Evolutionary conservation across 129 eudicot species (phyloP), one percentile per base, ranked within the genome.

Genomic region (Cynara cardunculus): DNA sequence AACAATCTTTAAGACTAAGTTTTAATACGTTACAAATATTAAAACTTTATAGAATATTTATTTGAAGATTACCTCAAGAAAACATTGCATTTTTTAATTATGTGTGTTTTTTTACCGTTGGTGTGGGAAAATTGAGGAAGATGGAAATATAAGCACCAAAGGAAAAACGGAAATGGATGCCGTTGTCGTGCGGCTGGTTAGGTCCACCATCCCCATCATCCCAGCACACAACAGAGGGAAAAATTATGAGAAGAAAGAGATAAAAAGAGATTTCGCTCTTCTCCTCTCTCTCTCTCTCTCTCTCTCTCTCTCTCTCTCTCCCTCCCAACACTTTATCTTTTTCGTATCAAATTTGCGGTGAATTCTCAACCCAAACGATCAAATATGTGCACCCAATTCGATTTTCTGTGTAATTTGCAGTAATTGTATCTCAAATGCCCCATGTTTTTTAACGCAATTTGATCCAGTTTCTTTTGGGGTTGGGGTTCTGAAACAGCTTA

Each of bases 181-280:
- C 77, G 19, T 53, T 34, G 1, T 69, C 10, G 41, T 41, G 75
- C 82, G 82, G 67, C 82, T 79, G 72, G 64, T 80, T 32, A 21
- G 72, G 72, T 76, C 83, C 83, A 80, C 83, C 62, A 72, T 80
- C 83, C 77, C 83, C 72, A 80, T 71, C 83, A 80, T 80, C 83
- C 77, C 82, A 79, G 82, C 82, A 49, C 76, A 79, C 69, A 79
- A 25, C 62, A 49, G 8, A 16, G 62, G 5, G 25, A 11, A 69
- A 70, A 12, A 71, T 71, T 32, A 30, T 34, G 26, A 7, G 59
- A 79, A 79, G 59, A 70, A 21, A 79, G 35, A 71, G 77, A 80
- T 59, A 80, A 59, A 28, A 64, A 79, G 12, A 53, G 18, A 53
- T 25, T 71, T 71, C 75, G 35, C 56, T 71, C 75, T 71, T 71